phyloP scores from a whole-genome alignment of 1,284 basidiomycete genomes.

The Neolentinus lepideus region DNA sequence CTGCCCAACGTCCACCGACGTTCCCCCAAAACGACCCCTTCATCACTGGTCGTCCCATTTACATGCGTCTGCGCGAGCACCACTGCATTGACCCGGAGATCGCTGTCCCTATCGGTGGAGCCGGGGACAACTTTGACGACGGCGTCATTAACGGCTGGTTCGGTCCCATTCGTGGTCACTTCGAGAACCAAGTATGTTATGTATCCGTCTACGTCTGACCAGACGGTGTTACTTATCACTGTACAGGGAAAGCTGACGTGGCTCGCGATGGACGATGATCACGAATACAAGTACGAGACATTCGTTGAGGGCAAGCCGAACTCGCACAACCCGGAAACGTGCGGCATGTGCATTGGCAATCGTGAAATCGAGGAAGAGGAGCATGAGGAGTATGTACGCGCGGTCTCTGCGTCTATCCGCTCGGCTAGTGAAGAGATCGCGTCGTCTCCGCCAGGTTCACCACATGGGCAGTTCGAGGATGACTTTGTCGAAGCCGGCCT shows the following conservation, averaged over 20 bases:
- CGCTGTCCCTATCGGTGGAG: conserved; percentile 21
- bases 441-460: not conserved
- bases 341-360: conserved; percentile 19
- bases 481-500: conserved; percentile 14
- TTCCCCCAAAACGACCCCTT: conserved; percentile 30
- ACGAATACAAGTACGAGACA: conserved; percentile 25
- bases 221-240: not conserved
- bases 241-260: conserved; percentile 10
- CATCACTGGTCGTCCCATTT: conserved; percentile 37
- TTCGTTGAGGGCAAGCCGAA: conserved; percentile 26
- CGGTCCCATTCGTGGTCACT: conserved; percentile 19
- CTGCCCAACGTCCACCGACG: conserved; percentile 18
- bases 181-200: conserved; percentile 15
- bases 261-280: conserved; percentile 11
- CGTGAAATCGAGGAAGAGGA: conserved; percentile 13
- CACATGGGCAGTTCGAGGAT: conserved; percentile 12
- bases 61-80: conserved; percentile 48
- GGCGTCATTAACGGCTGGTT: conserved; percentile 53
- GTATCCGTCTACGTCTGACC: not conserved
- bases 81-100: conserved; percentile 36
- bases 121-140: conserved; percentile 28
- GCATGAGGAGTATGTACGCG: conserved; percentile 14
- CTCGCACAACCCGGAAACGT: conserved; percentile 36
- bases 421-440: not conserved
- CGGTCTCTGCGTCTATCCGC: conserved; percentile 4